Base-by-base conservation (phyloP, 2,329 filamentous ascomycete genomes). In the Epichloe bromicola region DNA sequence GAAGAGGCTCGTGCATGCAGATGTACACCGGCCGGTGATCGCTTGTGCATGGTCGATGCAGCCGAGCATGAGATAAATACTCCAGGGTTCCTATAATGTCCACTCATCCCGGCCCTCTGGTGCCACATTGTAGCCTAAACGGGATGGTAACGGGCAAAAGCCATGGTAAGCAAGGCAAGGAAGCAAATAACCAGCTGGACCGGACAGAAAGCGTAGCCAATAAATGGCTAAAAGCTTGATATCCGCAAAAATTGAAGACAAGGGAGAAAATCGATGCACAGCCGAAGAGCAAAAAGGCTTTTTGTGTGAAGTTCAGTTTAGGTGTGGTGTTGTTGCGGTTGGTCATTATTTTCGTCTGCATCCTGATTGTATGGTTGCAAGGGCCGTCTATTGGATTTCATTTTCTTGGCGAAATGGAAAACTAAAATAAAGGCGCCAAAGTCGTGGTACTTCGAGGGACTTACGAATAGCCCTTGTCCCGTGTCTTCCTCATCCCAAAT, bases 11-110 rank as follows among this genome's bases (percentile, higher is more conserved):
- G 51, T 54, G 54, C 46, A 53, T 52, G 55, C 49, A 54, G 51
- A 50, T 51, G 50, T 53, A 55, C 58, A 58, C 58, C 56, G 57
- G 54, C 58, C 55, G 57, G 54, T 60, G 57, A 60, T 59, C 59
- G 53, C 53, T 54, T 14, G 20, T 55, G 56, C 55, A 54, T 55
- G n/a, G 46, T 44, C 30, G 50, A 51, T 50, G 49, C 51, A 39
- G 48, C 46, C 53, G 49, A 43, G 48, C 41, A 48, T 30, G 37
- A 50, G 26, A 39, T 46, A 30, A 44, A 38, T 17, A 45, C n/a
- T 19, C 33, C 17, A 17, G 34, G 41, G 30, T 45, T 49, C 17
- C 33, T 52, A 11, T 40, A 19, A 34, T 10, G 8, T 46, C 33
- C 45, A 23, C 15, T 23, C 37, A 42, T 42, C 17, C 44, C 44